Evolutionary conservation across 805 yeast genomes (phyloP).

Genomic region (Candida nonsorbophila): DNA sequence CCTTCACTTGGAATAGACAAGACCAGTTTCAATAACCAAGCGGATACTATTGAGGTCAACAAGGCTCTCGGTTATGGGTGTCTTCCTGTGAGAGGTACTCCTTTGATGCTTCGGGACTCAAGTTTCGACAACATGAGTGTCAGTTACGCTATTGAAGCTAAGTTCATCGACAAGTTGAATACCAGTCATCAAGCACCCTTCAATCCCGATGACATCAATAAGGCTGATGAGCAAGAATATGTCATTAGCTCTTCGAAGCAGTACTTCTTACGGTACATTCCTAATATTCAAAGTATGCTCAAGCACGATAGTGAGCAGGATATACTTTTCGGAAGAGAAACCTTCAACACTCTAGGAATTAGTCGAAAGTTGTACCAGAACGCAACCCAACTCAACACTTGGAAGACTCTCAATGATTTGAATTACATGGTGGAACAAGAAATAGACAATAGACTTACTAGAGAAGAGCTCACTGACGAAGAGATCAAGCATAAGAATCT

Average conservation of each 20-base stretch:
- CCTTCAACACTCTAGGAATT: slow-evolving; percentile 26
- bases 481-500: slow-evolving; percentile 31
- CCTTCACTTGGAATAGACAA: slow-evolving; percentile 38
- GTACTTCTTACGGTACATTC: slow-evolving; percentile 34
- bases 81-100: slow-evolving; percentile 44
- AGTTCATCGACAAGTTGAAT: slow-evolving; percentile 43
- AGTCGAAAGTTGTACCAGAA: slow-evolving; percentile 27
- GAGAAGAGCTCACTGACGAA: slow-evolving; percentile 17
- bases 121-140: slow-evolving; percentile 40
- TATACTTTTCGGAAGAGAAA: slow-evolving; percentile 19
- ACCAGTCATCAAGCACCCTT: slow-evolving; percentile 23
- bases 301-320: slow-evolving; percentile 19
- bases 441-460: slow-evolving; percentile 25
- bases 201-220: slow-evolving; percentile 32
- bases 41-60: slow-evolving; percentile 28
- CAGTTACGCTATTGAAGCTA: slow-evolving; percentile 50
- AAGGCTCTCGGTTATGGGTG: slow-evolving; percentile 53
- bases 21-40: slow-evolving; percentile 30
- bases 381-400: slow-evolving; percentile 21
- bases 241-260: slow-evolving; percentile 30
- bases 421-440: slow-evolving; percentile 30
- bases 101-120: slow-evolving; percentile 46
- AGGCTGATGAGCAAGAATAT: slow-evolving; percentile 28
- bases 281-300: slow-evolving; percentile 27
- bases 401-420: slow-evolving; percentile 24